Evolutionary conservation across 2,329 filamentous ascomycete species (phyloP), one percentile per base, ranked within the genome.

Genomic region (Penicillium glabrum): DNA sequence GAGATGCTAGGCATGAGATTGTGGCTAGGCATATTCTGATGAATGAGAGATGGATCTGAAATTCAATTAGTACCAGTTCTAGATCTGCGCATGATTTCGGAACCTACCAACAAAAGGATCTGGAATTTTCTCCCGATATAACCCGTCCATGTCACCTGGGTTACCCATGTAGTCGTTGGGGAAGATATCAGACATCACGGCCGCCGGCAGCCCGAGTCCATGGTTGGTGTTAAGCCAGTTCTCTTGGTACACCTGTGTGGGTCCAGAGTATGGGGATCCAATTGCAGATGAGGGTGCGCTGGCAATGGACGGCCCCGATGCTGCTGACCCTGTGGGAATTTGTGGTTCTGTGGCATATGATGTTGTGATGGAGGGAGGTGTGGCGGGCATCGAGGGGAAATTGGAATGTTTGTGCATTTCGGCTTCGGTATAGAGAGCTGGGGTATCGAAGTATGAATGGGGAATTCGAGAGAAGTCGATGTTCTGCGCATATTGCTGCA

Each of bases 201-300:
- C 89, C 67, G 80, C 77, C 29, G 87, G 87, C 62, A 89, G 78
- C 50, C 82, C 83, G 35, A 89, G 76, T 52, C 82, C 82, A 51
- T 83, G 75, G 57, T 77, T 71, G 58, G 79, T 72, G 45, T 77
- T 73, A 62, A 80, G 73, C 84, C 86, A 89, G 58, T 86, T 83
- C 46, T 85, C 79, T 50, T 84, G 80, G 65, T 79, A 78, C 59
- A 83, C 83, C 61, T 82, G 83, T 54, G 82, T 81, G 66, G 83
- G 81, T 61, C 83, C 82, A 1, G 86, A 87, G 66, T 86, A 84
- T 26, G 87, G 87, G 23, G 87, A 90, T 55, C 86, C 86, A 60
- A 87, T 83, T 53, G 84, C 85, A 9, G 87, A 89, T 1, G 87
- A 89, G 7, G 86, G 79, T 4, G 84, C 85, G 60, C 77, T 79